Conservation (phyloP, 768 basidiomycete species). For the Leucocoprinus leucothites region DNA sequence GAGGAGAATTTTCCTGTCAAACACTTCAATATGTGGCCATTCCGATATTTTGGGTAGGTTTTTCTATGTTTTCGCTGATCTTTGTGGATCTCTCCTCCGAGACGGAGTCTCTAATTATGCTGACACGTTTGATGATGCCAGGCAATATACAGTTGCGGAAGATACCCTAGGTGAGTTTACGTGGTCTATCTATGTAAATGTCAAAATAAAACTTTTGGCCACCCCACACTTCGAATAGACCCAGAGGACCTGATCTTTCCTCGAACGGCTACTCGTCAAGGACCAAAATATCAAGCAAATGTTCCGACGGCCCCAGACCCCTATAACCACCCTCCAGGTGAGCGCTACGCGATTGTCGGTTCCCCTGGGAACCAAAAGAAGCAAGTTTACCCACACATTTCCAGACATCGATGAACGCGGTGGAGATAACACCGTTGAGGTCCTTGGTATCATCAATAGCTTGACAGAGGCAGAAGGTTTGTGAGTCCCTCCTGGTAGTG, state of each 20-base stretch:
- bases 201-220: conserved; percentile 1
- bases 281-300: conserved; percentile 78
- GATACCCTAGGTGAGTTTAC: conserved; percentile 75
- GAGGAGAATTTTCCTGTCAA: conserved; percentile 78
- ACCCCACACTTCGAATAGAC: conserved; percentile 49
- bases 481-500: conserved; percentile 24
- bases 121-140: conserved; percentile 26
- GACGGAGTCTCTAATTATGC: conserved; percentile 6
- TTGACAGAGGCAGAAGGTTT: conserved; percentile 68
- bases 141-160: conserved; percentile 86
- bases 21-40: conserved; percentile 90
- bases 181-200: neutral
- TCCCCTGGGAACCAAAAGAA: neutral
- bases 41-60: conserved; percentile 93
- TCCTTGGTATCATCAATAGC: conserved; percentile 60
- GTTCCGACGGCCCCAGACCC: conserved; percentile 48
- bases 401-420: conserved; percentile 64
- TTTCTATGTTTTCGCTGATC: conserved; percentile 5
- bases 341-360: conserved; percentile 5
- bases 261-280: conserved; percentile 86
- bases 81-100: conserved; percentile 9
- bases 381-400: conserved; percentile 14
- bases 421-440: conserved; percentile 70
- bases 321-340: conserved; percentile 37
- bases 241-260: conserved; percentile 97